These are phyloP conservation scores for Xerocomus cyaneibrunnescens DNA, from an alignment of 1,284 basidiomycete species.

Conservation along the genomic window DNA sequence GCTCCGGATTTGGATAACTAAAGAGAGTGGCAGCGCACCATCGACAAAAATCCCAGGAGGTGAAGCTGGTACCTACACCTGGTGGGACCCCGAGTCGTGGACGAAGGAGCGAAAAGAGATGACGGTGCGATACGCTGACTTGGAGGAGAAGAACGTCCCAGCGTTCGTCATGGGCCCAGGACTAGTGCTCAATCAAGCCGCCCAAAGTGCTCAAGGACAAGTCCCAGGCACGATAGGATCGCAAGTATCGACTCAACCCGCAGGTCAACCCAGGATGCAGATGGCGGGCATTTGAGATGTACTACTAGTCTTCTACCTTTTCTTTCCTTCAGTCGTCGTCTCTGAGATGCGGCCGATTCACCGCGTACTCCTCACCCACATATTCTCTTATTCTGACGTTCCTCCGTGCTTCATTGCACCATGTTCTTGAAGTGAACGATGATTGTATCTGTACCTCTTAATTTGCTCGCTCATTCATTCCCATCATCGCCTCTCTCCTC, in stretches of 20 bases:
- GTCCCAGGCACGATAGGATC: slow-evolving; percentile 33
- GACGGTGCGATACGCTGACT: slow-evolving; percentile 80
- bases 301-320: slow-evolving; percentile 9
- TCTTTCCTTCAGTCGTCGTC: slow-evolving; percentile 7
- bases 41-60: slow-evolving; percentile 88
- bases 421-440: slow-evolving; percentile 39
- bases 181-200: slow-evolving; percentile 44
- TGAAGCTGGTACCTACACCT: slow-evolving; percentile 88
- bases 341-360: slow-evolving; percentile 11
- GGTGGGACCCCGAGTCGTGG: slow-evolving; percentile 92
- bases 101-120: slow-evolving; percentile 84
- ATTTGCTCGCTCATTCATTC: slow-evolving; percentile 35
- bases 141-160: slow-evolving; percentile 81
- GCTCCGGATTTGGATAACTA: slow-evolving; percentile 92
- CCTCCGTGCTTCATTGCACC: slow-evolving; percentile 19
- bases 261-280: slow-evolving; percentile 34
- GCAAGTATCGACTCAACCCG: slow-evolving; percentile 27
- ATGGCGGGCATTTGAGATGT: slow-evolving; percentile 36
- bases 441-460: slow-evolving; percentile 40
- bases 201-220: slow-evolving; percentile 29
- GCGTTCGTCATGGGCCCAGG: slow-evolving; percentile 57
- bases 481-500: slow-evolving; percentile 12
- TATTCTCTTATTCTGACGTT: slow-evolving; percentile 24
- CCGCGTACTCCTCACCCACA: slow-evolving; percentile 1
- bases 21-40: slow-evolving; percentile 81